phyloP scores from a whole-genome alignment of 2,329 filamentous ascomycete genomes.

The Rhynchosporium agropyri region DNA sequence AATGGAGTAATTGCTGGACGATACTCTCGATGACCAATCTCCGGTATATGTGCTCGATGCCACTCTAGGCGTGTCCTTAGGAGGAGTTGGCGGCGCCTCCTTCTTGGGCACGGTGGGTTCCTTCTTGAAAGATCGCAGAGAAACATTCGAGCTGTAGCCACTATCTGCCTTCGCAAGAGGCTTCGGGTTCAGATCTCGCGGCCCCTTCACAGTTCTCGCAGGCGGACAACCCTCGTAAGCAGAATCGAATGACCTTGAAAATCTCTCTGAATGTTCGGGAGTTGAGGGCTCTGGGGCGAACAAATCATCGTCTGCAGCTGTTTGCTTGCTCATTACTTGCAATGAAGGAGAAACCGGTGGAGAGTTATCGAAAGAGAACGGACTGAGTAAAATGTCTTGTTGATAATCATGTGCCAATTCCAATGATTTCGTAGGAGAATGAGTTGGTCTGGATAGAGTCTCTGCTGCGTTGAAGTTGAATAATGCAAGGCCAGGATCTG shows the following conservation, averaged over 20 bases:
- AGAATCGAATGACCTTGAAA: conserved; percentile 35
- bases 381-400: conserved; percentile 40
- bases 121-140: conserved; percentile 54
- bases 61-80: conserved; percentile 27
- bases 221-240: conserved; percentile 28
- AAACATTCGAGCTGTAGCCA: conserved; percentile 63
- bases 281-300: conserved; percentile 44
- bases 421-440: conserved; percentile 33
- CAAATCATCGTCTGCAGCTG: conserved; percentile 51
- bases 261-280: conserved; percentile 21
- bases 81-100: conserved; percentile 28
- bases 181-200: conserved; percentile 37
- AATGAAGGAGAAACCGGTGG: conserved; percentile 43
- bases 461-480: conserved; percentile 28
- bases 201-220: conserved; percentile 18
- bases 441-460: conserved; percentile 22
- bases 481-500: conserved; percentile 28
- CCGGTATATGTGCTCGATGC: conserved; percentile 29
- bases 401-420: conserved; percentile 35
- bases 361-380: conserved; percentile 44
- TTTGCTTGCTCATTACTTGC: conserved; percentile 52
- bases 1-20: conserved; percentile 24
- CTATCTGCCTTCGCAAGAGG: conserved; percentile 61
- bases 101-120: conserved; percentile 25
- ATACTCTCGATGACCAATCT: conserved; percentile 17